These are phyloP conservation scores for Cadophora sp. DNA, from an alignment of 2,329 filamentous ascomycete species.

Conservation along the genomic window DNA sequence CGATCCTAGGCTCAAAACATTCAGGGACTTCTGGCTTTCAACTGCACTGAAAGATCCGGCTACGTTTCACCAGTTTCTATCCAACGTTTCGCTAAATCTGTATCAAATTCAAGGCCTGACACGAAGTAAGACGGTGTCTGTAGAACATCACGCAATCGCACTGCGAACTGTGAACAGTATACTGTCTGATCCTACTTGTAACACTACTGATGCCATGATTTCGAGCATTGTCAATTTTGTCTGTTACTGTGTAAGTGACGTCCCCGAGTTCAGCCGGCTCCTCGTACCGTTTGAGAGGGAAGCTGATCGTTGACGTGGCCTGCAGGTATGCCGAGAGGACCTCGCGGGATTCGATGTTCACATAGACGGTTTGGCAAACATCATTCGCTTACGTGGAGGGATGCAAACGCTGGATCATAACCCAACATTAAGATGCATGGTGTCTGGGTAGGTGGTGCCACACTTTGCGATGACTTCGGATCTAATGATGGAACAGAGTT, in stretches of 20 bases:
- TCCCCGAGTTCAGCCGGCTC: neutral
- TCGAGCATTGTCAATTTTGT: slow-evolving; percentile 8
- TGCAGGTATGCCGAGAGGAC: neutral
- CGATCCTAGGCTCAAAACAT: neutral
- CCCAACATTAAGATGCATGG: slow-evolving; percentile 12
- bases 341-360: neutral
- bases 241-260: slow-evolving; percentile 13
- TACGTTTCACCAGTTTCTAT: slow-evolving; percentile 11
- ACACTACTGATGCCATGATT: neutral
- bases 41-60: slow-evolving; percentile 5
- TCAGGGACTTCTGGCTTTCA: slow-evolving; percentile 5
- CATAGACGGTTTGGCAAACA: slow-evolving; percentile 4
- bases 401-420: neutral
- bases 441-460: neutral
- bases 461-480: neutral
- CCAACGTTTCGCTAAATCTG: slow-evolving; percentile 2
- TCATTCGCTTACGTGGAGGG: slow-evolving; percentile 6
- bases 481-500: neutral
- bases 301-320: neutral
- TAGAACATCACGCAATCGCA: slow-evolving; percentile 1
- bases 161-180: slow-evolving; percentile 5
- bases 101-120: neutral
- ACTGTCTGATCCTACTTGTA: slow-evolving; percentile 1
- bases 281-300: neutral
- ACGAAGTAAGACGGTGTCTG: neutral